phyloP scores from a whole-genome alignment of 306 rosid species.

The Quercus wislizeni region DNA sequence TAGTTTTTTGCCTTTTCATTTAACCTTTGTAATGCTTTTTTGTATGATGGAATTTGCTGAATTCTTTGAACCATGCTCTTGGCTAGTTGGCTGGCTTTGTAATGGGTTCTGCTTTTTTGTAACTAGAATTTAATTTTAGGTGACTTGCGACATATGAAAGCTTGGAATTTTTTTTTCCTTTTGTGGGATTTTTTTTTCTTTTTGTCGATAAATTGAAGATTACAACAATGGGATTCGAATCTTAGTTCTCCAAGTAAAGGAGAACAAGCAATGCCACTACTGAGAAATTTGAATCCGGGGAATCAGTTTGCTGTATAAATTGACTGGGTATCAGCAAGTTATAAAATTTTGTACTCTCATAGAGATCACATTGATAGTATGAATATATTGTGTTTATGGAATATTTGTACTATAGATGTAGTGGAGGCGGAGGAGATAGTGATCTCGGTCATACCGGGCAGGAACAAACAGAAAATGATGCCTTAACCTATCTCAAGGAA shows the following conservation, averaged over 20 bases:
- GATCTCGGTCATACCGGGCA: slow-evolving; percentile 34
- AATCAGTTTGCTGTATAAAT: no score
- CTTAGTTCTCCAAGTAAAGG: no score
- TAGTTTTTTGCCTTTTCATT: not conserved
- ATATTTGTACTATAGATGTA: no score
- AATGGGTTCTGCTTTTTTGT: not conserved
- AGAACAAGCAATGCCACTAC: no score
- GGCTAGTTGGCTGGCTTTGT: not conserved
- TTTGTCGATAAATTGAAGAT: no score
- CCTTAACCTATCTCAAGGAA: slow-evolving; percentile 42
- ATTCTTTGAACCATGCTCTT: not conserved
- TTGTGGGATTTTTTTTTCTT: no score
- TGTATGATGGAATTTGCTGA: not conserved
- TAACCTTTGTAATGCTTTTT: not conserved
- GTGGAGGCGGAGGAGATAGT: slow-evolving; percentile 44
- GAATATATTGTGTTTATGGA: no score
- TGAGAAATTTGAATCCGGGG: no score
- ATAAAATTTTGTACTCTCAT: no score
- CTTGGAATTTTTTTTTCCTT: not conserved
- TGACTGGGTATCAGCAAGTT: no score
- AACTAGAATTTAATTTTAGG: not conserved
- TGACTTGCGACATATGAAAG: not conserved
- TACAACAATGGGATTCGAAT: no score
- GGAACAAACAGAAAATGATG: slow-evolving; percentile 70
- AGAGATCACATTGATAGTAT: no score